Percentiles rank a stretch among this genome's conserved stretches.
These are phyloP conservation scores for Fusarium citri DNA, from an alignment of 2,329 filamentous ascomycete species.

Conservation along the genomic window DNA sequence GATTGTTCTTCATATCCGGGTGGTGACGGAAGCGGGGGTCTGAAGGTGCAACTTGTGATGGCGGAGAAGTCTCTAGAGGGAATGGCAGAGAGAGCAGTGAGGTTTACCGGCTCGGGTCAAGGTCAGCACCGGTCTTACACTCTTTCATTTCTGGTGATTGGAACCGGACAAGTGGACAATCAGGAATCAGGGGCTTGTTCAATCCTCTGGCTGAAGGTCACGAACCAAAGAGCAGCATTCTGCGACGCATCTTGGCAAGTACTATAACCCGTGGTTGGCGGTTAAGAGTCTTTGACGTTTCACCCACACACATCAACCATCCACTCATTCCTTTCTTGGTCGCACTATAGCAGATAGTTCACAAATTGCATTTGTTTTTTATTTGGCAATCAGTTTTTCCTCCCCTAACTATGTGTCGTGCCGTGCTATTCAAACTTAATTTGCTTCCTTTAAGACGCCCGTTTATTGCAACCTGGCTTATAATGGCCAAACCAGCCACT, in stretches of 20 bases:
- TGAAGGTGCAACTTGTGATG: constrained; percentile 1
- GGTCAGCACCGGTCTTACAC: constrained; percentile 26
- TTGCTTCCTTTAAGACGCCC: neutral
- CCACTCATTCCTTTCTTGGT: constrained; percentile 38
- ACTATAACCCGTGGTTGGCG: constrained; percentile 8
- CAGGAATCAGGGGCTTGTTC: neutral
- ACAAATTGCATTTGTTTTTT: constrained; percentile 42
- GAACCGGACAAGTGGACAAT: constrained; percentile 4
- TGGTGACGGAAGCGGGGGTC: neutral
- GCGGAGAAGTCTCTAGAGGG: constrained; percentile 3
- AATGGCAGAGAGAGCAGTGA: constrained; percentile 8
- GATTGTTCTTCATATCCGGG: constrained; percentile 16
- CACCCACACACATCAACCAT: constrained; percentile 13
- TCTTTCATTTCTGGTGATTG: constrained; percentile 10
- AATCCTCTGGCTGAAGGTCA: neutral
- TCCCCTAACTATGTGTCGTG: neutral
- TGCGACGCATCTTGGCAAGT: neutral
- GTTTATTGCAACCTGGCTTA: neutral
- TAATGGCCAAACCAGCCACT: neutral
- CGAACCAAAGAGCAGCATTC: neutral
- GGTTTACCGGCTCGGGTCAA: constrained; percentile 22
- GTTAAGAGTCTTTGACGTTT: constrained; percentile 6
- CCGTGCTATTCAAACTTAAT: neutral
- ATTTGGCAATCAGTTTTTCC: neutral
- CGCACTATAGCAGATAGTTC: constrained; percentile 41